Percentiles rank a stretch among this genome's conserved stretches.
phyloP scores from a whole-genome alignment of 2,329 filamentous ascomycete genomes.

The Cladosporium cucumerinum region DNA sequence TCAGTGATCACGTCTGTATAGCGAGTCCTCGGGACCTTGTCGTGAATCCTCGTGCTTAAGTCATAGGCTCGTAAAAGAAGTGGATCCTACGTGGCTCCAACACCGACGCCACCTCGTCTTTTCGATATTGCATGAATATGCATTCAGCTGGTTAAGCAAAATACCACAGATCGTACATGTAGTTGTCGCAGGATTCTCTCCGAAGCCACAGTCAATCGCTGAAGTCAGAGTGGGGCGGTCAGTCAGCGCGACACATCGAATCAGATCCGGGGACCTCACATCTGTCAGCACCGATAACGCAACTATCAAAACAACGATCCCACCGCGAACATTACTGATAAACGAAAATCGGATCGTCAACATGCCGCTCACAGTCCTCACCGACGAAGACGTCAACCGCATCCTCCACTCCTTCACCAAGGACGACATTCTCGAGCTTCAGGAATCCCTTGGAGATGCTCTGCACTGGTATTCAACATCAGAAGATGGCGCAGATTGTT shows the following conservation, averaged over 20 bases:
- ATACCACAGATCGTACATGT: not conserved
- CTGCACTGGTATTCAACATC: slow-evolving; percentile 64
- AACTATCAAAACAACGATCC: not conserved
- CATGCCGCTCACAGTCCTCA: slow-evolving; percentile 61
- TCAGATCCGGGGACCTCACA: not conserved
- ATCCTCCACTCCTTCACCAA: slow-evolving; percentile 55
- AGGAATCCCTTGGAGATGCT: slow-evolving; percentile 56
- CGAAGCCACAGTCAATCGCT: not conserved
- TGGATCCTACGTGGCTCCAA: not conserved
- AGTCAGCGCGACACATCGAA: not conserved
- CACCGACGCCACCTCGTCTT: not conserved
- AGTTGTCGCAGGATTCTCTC: not conserved
- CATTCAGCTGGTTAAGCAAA: not conserved
- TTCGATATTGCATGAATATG: not conserved
- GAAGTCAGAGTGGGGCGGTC: slow-evolving; percentile 1
- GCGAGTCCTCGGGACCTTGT: not conserved
- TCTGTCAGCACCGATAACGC: not conserved
- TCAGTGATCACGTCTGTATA: not conserved
- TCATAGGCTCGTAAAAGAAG: not conserved
- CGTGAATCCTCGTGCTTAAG: not conserved
- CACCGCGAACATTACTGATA: no score
- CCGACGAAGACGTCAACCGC: slow-evolving; percentile 53
- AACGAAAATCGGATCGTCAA: not conserved
- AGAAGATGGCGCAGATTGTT: slow-evolving; percentile 55
- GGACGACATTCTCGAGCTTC: slow-evolving; percentile 57